Evolutionary conservation across 2,329 filamentous ascomycete species (phyloP).

Genomic region (Tolypocladium nubicola): DNA sequence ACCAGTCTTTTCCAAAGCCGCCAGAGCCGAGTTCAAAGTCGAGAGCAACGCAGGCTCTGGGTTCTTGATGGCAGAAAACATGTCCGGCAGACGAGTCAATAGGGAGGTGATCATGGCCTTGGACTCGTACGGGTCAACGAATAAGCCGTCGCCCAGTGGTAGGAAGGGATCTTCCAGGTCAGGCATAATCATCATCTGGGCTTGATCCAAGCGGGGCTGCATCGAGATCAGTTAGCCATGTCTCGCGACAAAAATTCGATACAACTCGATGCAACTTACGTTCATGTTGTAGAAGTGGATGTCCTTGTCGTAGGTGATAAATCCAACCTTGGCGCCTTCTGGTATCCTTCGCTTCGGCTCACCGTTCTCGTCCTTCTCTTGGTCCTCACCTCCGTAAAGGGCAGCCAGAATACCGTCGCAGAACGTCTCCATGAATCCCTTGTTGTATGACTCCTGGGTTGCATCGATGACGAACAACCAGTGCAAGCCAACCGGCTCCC

Average conservation of each 20-base stretch:
- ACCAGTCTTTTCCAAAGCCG: constrained; percentile 76
- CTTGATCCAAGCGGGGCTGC: constrained; percentile 65
- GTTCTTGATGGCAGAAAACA: constrained; percentile 83
- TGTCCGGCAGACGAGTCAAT: constrained; percentile 68
- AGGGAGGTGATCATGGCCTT: constrained; percentile 80
- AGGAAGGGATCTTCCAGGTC: constrained; percentile 96
- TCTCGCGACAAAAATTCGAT: not conserved
- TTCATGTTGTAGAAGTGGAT: constrained; percentile 97
- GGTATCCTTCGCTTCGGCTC: constrained; percentile 53
- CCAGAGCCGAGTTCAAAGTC: constrained; percentile 70
- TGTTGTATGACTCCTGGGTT: constrained; percentile 81
- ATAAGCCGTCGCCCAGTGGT: constrained; percentile 80
- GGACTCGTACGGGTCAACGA: constrained; percentile 88
- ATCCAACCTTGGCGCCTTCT: constrained; percentile 75
- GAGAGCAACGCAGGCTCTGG: constrained; percentile 83
- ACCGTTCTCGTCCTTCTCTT: constrained; percentile 37
- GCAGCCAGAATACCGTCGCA: constrained; percentile 81
- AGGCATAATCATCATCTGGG: constrained; percentile 98
- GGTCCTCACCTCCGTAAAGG: constrained; percentile 62
- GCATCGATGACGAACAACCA: constrained; percentile 93
- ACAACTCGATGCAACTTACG: constrained; percentile 36
- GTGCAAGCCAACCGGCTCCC: constrained; percentile 76
- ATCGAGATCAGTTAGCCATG: constrained; percentile 8
- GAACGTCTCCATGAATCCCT: constrained; percentile 81
- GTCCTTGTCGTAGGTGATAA: constrained; percentile 92